Percentiles rank a stretch among this genome's conserved stretches.
These are phyloP conservation scores for Wallacemonas sp. DNA, from an alignment of 208 protist species.

Conservation along the genomic window DNA sequence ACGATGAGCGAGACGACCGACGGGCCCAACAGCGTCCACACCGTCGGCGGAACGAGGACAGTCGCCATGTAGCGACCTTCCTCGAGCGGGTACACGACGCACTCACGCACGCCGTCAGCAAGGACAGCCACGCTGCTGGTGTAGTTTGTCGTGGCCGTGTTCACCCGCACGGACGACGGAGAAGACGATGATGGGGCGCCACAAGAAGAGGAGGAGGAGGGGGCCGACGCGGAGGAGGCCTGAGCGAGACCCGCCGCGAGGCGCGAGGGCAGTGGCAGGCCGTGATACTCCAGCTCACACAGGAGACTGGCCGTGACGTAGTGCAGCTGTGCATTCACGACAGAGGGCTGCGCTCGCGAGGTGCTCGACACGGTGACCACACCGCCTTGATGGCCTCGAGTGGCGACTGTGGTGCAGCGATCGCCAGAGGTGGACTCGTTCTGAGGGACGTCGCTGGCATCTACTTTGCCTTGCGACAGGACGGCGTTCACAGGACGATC, in stretches of 20 bases:
- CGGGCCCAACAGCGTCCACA: constrained; percentile 46
- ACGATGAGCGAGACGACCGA: constrained; percentile 34
- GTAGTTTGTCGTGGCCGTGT: neutral
- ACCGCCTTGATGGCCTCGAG: too few species aligned
- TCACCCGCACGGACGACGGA: too few species aligned
- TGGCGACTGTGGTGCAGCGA: too few species aligned
- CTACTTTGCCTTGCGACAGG: too few species aligned
- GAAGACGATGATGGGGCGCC: too few species aligned
- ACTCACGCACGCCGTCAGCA: constrained; percentile 32
- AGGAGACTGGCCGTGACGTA: constrained; percentile 40
- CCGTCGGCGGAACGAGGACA: constrained; percentile 31
- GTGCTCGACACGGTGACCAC: neutral
- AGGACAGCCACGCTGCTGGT: constrained; percentile 4
- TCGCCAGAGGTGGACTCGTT: too few species aligned
- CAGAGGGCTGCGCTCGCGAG: neutral
- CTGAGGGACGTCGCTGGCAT: too few species aligned
- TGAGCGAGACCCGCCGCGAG: constrained; percentile 1
- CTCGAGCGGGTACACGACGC: constrained; percentile 52
- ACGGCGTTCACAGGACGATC: neutral
- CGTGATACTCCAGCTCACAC: constrained; percentile 30
- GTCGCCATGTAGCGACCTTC: constrained; percentile 40
- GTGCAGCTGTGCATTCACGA: constrained; percentile 24
- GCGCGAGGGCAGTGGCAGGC: constrained; percentile 9
- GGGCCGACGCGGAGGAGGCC: neutral
- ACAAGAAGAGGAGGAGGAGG: too few species aligned